phyloP scores from a whole-genome alignment of 2,329 filamentous ascomycete genomes.

The Daldinia eschscholtzii region DNA sequence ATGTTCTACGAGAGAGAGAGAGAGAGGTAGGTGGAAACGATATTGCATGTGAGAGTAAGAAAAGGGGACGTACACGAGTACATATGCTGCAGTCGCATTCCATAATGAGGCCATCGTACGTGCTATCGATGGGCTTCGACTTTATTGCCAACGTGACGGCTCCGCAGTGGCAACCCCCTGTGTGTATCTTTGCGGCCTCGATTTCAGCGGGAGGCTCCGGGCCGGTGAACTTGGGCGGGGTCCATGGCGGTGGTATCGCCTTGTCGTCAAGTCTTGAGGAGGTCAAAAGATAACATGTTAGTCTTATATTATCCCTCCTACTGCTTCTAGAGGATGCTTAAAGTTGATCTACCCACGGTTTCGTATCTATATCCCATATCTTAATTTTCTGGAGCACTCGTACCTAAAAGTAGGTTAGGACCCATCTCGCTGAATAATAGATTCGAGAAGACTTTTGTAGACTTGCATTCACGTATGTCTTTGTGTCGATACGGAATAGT shows the following conservation, averaged over 20 bases:
- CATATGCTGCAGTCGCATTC: conserved; percentile 65
- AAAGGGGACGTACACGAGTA: conserved; percentile 53
- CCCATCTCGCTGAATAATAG: conserved; percentile 34
- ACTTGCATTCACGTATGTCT: conserved; percentile 44
- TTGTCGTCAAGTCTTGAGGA: conserved; percentile 54
- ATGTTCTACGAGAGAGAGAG: no score
- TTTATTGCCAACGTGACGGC: conserved; percentile 57
- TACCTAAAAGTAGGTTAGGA: conserved; percentile 46
- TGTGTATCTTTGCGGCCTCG: conserved; percentile 56
- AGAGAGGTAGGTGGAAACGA: no score
- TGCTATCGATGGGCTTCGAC: conserved; percentile 56
- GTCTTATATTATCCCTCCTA: not conserved
- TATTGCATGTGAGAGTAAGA: no score
- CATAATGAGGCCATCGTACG: conserved; percentile 50
- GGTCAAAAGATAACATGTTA: not conserved
- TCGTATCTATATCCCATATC: conserved; percentile 53
- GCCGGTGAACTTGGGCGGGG: conserved; percentile 54
- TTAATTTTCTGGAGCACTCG: conserved; percentile 59
- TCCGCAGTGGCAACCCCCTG: conserved; percentile 65
- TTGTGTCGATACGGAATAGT: conserved; percentile 48
- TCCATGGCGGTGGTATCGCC: conserved; percentile 49
- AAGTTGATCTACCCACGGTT: conserved; percentile 47
- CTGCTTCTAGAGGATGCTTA: not conserved
- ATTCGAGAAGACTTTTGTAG: conserved; percentile 8
- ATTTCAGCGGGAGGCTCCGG: conserved; percentile 53